phyloP scores from a whole-genome alignment of 192 early-diverging fungal species.

The Linnemannia exigua region DNA sequence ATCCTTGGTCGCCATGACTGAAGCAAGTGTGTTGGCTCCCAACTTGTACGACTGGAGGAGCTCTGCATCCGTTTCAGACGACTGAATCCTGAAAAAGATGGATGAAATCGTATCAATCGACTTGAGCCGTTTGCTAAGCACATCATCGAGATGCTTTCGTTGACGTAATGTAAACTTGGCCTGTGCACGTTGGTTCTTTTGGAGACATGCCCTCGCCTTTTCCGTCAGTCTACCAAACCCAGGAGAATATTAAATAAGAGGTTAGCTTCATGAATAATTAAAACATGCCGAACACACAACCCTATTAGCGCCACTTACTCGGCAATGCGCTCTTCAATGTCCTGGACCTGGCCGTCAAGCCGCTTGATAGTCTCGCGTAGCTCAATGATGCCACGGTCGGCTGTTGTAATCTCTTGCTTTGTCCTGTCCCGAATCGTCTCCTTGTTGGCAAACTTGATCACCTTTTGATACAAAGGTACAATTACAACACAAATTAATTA shows the following conservation, averaged over 20 bases:
- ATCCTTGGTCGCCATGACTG: conserved; percentile 57
- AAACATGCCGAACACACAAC: background rate
- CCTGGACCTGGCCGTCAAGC: conserved; percentile 68
- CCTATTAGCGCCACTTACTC: conserved; percentile 55
- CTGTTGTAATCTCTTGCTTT: conserved; percentile 61
- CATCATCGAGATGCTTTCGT: conserved; percentile 63
- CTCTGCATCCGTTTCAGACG: conserved; percentile 73
- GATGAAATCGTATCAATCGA: conserved; percentile 72
- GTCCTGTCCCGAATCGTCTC: conserved; percentile 30
- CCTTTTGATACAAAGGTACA: conserved; percentile 9
- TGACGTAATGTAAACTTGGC: conserved; percentile 69
- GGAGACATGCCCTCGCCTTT: conserved; percentile 57
- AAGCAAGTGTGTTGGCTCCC: conserved; percentile 68
- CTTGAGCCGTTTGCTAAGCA: conserved; percentile 69
- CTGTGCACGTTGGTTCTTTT: conserved; percentile 62
- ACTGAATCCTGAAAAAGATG: conserved; percentile 74
- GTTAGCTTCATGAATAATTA: background rate
- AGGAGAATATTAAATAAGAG: background rate
- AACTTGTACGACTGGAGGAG: conserved; percentile 71
- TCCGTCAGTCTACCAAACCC: conserved; percentile 45
- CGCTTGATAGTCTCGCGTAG: conserved; percentile 65
- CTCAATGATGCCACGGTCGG: conserved; percentile 71
- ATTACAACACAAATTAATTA: background rate
- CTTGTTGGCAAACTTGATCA: conserved; percentile 53
- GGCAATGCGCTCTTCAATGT: conserved; percentile 68